Base-by-base conservation (phyloP, 148 eudicot species). In the Polygonum maritimum region DNA sequence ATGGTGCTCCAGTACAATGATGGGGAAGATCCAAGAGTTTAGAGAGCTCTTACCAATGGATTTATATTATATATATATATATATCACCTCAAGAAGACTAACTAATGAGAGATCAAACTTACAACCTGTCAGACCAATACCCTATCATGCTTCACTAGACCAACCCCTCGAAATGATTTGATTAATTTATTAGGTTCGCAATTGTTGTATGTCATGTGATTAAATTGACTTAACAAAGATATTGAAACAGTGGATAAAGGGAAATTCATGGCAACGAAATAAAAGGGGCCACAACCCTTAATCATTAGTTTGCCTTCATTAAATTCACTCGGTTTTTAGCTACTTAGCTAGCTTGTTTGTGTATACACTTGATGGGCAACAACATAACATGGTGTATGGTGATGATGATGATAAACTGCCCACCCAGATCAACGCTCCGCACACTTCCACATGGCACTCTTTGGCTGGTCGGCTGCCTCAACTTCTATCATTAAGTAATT, bases 371-470 rank as follows among this genome's bases (percentile, higher is more conserved):
- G 18, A 15, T 44, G 47, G 6, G 47, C 47, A 44, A 44, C 38
- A 26, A 26, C 31, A 26, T 26, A 26, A 26, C 31, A 26, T 26
- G 31, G 31, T 26, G 31, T 26, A 62, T 26, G 18, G 13, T 60
- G 36, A 36, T 65, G 39, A 65, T 36, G 36, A 67, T 67, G 19
- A 67, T 38, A 0, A 49, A 16, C 55, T 49, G 55, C 55, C 63
- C 7, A 19, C 63, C 63, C 63, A 57, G 31, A 67, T 67, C 71
- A 67, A 67, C 71, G 71, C 71, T 67, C 71, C 45, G 14, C 71
- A 38, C 38, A 31, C 41, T 67, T 67, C 71, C 71, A 67, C 71
- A 36, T 67, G 71, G 71, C 71, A 67, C 71, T 35, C 41, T 1
- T 15, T 44, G 15, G 44, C 41, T 65, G 71, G 71, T 65, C 71